Base-by-base conservation (phyloP, 345 rosid genomes). In the Euphorbia pulcherrima region DNA sequence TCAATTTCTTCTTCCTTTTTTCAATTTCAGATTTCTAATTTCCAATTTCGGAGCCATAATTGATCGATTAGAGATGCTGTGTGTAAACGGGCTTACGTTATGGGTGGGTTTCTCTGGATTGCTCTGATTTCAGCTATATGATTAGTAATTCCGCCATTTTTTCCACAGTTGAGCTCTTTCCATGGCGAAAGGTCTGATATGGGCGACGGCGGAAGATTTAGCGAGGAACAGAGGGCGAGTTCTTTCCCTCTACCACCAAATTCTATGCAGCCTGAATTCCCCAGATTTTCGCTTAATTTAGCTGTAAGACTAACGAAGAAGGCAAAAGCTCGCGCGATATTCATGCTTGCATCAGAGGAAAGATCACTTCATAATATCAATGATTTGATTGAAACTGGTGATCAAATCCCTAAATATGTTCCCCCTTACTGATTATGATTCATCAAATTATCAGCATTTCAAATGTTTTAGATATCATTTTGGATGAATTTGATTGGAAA, bases 251-350 rank as follows among this genome's bases (percentile, higher is more conserved):
- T 86, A 86, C 37, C 68, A 88, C 28, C 87, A 86, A 59, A 33
- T 86, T 57, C 65, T 86, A 9, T 76, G 88, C 60, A 78, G 88
- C 64, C 72, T 86, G 10, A 86, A 83, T 62, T 81, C 85, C 21
- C 86, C 91, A 2, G 78, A 74, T 23, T 51, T 86, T 81, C 83
- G 35, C 82, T 84, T 6, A 79, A 71, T 71, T 79, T 82, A 21
- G 88, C 91, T 9, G 80, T 84, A 7, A 81, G 88, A 72, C 73
- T 84, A 55, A 78, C 88, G 1, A 84, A 83, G 81, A 86, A 84
- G 73, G 88, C 87, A 33, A 87, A 86, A 61, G 81, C 80, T 64
- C 81, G 74, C 40, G 73, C 87, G 66, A 79, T 87, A 41, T 83
- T 84, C 79, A 71, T 81, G 77, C 26, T 81, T 69, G 87, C 75